These are phyloP conservation scores for Sphaerulina musiva DNA, from an alignment of 2,329 filamentous ascomycete genomes.

Conservation along the genomic window DNA sequence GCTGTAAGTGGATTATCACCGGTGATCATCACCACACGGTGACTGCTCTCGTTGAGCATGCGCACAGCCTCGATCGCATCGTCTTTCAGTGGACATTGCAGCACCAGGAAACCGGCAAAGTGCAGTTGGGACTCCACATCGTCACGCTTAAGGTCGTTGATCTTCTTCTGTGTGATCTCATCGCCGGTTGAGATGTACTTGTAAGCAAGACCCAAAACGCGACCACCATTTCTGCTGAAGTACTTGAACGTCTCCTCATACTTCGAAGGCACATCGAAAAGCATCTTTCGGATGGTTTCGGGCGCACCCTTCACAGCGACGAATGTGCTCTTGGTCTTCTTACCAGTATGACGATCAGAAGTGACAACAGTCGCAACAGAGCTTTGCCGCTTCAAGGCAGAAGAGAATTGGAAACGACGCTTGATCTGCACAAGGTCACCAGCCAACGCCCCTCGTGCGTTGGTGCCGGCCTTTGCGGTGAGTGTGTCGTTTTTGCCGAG, in stretches of 20 bases:
- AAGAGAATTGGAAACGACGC: conserved; percentile 97
- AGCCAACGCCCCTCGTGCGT: conserved; percentile 36
- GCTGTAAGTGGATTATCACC: conserved; percentile 96
- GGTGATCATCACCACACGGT: conserved; percentile 98
- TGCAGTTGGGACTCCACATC: conserved; percentile 76
- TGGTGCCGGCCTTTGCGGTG: conserved; percentile 56
- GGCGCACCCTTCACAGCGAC: conserved; percentile 94
- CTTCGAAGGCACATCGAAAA: conserved; percentile 70
- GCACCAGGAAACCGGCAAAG: conserved; percentile 91
- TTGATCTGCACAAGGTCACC: conserved; percentile 85
- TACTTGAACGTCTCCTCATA: conserved; percentile 99
- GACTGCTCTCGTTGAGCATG: conserved; percentile 98
- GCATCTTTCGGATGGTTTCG: conserved; percentile 92
- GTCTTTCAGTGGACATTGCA: conserved; percentile 93
- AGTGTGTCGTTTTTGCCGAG: conserved; percentile 85
- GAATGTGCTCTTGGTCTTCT: conserved; percentile 77
- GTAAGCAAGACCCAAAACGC: conserved; percentile 88
- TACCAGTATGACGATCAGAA: conserved; percentile 63
- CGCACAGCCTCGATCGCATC: conserved; percentile 89
- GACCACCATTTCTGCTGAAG: conserved; percentile 90
- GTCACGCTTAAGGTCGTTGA: conserved; percentile 92
- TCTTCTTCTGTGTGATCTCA: conserved; percentile 73
- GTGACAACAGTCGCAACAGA: conserved; percentile 78
- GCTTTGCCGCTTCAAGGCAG: conserved; percentile 89
- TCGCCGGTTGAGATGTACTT: conserved; percentile 78